Percentiles rank a stretch among this genome's conserved stretches.
These are phyloP conservation scores for Phytophthora multivora DNA, from an alignment of 352 stramenopile genomes.

Conservation along the genomic window DNA sequence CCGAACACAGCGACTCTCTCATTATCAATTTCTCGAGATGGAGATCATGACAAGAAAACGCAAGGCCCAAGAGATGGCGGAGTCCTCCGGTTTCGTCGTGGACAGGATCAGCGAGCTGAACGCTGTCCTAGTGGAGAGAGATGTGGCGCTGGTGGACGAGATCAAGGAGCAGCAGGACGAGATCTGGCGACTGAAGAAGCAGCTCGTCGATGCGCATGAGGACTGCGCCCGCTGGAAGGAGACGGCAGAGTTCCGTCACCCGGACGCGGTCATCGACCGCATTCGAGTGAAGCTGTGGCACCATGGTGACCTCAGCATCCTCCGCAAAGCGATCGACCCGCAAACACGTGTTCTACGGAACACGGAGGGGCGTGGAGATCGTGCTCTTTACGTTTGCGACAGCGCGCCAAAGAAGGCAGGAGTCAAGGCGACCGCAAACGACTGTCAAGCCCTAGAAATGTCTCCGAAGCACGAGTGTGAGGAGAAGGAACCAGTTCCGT, in stretches of 20 bases:
- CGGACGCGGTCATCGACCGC: constrained; percentile 32
- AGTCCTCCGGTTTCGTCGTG: constrained; percentile 16
- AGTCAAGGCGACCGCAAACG: neutral
- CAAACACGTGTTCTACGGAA: constrained; percentile 12
- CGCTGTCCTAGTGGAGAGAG: constrained; percentile 7
- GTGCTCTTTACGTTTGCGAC: constrained; percentile 23
- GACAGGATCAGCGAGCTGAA: constrained; percentile 26
- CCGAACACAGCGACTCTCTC: neutral
- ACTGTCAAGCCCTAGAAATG: neutral
- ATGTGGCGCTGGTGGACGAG: constrained; percentile 11
- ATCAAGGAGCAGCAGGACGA: constrained; percentile 23
- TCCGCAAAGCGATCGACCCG: constrained; percentile 26
- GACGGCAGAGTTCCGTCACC: constrained; percentile 19
- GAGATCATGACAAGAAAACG: constrained; percentile 31
- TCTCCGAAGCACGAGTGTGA: constrained; percentile 16
- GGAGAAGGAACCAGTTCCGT: neutral
- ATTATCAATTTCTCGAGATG: constrained; percentile 14
- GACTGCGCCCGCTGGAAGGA: constrained; percentile 9
- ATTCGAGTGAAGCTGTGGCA: constrained; percentile 30
- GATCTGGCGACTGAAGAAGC: constrained; percentile 18
- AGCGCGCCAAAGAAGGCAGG: constrained; percentile 11
- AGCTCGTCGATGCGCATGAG: constrained; percentile 19
- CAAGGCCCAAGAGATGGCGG: constrained; percentile 17
- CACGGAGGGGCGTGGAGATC: constrained; percentile 12
- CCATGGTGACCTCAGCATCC: constrained; percentile 27